These are phyloP conservation scores for Solanum aculeatissimum DNA, from an alignment of 305 asterid genomes.

Conservation along the genomic window DNA sequence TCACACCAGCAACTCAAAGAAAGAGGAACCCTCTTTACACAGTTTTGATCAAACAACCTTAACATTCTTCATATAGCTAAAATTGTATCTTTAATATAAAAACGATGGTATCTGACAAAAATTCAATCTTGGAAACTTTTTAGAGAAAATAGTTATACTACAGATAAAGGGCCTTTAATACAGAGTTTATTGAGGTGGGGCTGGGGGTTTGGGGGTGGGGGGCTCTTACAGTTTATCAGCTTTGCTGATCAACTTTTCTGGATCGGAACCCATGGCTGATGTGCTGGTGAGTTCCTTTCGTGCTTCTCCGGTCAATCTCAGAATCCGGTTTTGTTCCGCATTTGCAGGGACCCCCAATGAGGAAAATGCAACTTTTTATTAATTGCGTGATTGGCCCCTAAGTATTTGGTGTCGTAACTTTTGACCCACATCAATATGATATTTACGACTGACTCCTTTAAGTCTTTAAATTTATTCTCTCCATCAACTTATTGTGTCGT, in stretches of 20 bases:
- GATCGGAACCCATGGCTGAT: constrained; percentile 37
- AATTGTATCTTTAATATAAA: background rate
- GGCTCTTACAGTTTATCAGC: constrained; percentile 77
- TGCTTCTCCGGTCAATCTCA: background rate
- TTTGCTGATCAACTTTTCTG: constrained; percentile 68
- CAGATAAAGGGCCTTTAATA: background rate
- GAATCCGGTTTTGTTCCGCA: background rate
- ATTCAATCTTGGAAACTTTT: background rate
- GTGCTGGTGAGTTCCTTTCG: background rate
- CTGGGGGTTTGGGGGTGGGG: background rate
- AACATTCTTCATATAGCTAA: background rate
- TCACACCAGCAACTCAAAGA: background rate
- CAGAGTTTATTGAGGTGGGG: background rate
- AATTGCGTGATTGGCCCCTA: background rate
- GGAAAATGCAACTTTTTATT: background rate
- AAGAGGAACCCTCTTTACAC: background rate
- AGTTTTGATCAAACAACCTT: background rate
- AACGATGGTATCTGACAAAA: background rate
- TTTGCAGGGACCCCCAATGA: background rate
- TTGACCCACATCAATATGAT: background rate
- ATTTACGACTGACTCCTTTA: background rate
- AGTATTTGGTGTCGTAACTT: background rate
- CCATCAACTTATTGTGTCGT: background rate
- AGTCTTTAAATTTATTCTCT: background rate
- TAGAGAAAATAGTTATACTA: background rate